A percentile compares a stretch with the other conserved stretches of the same genome.
phyloP scores from a whole-genome alignment of 768 basidiomycete species.

The Auriscalpium orientale region DNA sequence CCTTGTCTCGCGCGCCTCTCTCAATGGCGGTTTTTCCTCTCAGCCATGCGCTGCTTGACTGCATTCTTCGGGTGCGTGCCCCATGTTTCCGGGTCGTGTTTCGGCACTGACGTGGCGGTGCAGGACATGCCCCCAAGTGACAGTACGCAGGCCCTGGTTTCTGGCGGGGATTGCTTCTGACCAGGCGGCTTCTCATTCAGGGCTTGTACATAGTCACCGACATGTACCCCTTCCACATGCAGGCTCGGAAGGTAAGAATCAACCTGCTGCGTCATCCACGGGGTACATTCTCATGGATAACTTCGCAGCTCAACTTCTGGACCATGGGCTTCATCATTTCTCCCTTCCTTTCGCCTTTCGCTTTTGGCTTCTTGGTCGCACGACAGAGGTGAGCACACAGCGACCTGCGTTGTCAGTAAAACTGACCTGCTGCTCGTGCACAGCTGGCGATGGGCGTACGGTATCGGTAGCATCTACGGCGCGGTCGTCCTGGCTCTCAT shows the following conservation, averaged over 20 bases:
- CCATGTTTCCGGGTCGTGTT: background rate
- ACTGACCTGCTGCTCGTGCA: background rate
- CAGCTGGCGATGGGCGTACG: conserved; percentile 62
- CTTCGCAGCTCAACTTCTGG: conserved; percentile 55
- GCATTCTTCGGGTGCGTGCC: conserved; percentile 45
- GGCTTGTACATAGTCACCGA: conserved; percentile 57
- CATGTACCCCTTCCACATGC: conserved; percentile 61
- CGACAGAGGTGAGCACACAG: conserved; percentile 29
- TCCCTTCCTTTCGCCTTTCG: conserved; percentile 57
- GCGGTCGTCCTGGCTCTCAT: conserved; percentile 49
- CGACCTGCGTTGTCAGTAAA: background rate
- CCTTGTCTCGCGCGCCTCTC: conserved; percentile 13
- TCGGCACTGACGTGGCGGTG: background rate
- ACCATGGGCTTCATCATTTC: conserved; percentile 68
- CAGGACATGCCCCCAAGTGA: conserved; percentile 55
- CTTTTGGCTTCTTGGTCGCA: conserved; percentile 62
- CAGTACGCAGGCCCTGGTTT: conserved; percentile 19
- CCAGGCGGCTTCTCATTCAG: conserved; percentile 19
- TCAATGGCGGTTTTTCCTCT: background rate
- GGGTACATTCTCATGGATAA: background rate
- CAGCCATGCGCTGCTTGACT: conserved; percentile 53
- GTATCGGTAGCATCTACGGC: conserved; percentile 54
- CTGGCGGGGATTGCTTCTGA: no score
- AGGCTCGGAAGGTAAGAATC: conserved; percentile 48
- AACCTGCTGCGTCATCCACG: background rate